phyloP scores from a whole-genome alignment of 176 grass and related monocot species.

The Elaeis guineensis region DNA sequence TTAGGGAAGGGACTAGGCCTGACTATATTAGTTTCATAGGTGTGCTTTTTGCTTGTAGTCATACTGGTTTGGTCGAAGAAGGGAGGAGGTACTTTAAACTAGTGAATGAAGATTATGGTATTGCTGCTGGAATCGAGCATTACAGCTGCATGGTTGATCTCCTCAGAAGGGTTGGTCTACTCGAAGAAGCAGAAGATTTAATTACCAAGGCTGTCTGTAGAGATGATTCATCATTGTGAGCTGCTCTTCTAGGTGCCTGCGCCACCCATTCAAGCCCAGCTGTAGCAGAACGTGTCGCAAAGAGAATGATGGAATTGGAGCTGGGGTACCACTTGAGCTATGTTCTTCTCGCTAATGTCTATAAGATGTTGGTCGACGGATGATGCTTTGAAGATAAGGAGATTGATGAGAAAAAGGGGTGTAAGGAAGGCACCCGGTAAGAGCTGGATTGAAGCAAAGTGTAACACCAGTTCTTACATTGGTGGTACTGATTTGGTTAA shows the following conservation, averaged over 20 bases:
- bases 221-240: slow-evolving; percentile 61
- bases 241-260: slow-evolving; percentile 53
- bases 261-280: slow-evolving; percentile 49
- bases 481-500: slow-evolving; percentile 1
- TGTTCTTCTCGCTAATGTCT: slow-evolving; percentile 75
- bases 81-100: slow-evolving; percentile 58
- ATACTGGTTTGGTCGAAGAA: slow-evolving; percentile 63
- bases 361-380: slow-evolving; percentile 67
- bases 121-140: slow-evolving; percentile 60
- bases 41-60: slow-evolving; percentile 71
- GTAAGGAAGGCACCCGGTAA: slow-evolving; percentile 51
- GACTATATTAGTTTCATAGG: slow-evolving; percentile 72
- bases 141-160: slow-evolving; percentile 90
- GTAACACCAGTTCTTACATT: slow-evolving; percentile 10
- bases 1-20: slow-evolving; percentile 35
- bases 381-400: slow-evolving; percentile 66
- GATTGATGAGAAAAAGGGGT: slow-evolving; percentile 50
- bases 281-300: slow-evolving; percentile 57
- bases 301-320: slow-evolving; percentile 70
- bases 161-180: slow-evolving; percentile 63
- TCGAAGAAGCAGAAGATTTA: slow-evolving; percentile 78
- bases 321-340: slow-evolving; percentile 79
- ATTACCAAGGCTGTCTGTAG: slow-evolving; percentile 45
- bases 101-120: slow-evolving; percentile 45
- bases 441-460: slow-evolving; percentile 60